Percentiles rank a stretch among this genome's conserved stretches.
These are phyloP conservation scores for Athelia sp. DNA, from an alignment of 1,284 basidiomycete genomes.

Conservation along the genomic window DNA sequence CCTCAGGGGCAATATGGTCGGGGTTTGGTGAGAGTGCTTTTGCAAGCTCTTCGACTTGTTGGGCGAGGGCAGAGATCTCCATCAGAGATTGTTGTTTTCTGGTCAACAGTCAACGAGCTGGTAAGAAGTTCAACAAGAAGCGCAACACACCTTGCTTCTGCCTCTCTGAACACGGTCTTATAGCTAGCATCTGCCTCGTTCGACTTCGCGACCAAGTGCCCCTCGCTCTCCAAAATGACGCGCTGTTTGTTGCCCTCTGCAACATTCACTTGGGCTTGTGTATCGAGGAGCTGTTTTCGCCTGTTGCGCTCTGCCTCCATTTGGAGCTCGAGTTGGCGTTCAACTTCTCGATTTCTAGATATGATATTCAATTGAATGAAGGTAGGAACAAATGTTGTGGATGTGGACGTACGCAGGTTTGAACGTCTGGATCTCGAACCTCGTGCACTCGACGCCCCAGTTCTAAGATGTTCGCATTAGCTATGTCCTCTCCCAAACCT, in stretches of 20 bases:
- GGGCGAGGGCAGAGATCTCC: constrained; percentile 42
- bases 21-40: constrained; percentile 27
- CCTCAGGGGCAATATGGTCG: constrained; percentile 21
- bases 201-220: constrained; percentile 35
- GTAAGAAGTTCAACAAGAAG: not conserved
- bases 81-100: constrained; percentile 40
- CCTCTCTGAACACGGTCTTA: constrained; percentile 39
- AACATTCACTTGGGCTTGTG: constrained; percentile 47
- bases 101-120: constrained; percentile 11
- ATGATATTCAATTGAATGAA: not conserved
- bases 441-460: constrained; percentile 51
- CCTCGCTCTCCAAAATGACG: constrained; percentile 47
- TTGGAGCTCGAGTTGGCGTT: constrained; percentile 50
- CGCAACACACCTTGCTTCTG: constrained; percentile 30
- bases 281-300: constrained; percentile 50
- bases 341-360: constrained; percentile 38
- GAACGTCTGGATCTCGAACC: constrained; percentile 51
- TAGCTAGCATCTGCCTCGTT: constrained; percentile 41
- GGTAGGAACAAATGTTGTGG: not conserved
- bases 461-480: constrained; percentile 21
- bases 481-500: too few relatives aligned
- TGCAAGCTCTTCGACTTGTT: constrained; percentile 40
- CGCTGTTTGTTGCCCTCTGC: constrained; percentile 51
- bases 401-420: constrained; percentile 28
- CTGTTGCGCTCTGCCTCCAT: constrained; percentile 53